Evolutionary conservation across 1,284 basidiomycete species (phyloP).

Genomic region (Austroboletus niveus): DNA sequence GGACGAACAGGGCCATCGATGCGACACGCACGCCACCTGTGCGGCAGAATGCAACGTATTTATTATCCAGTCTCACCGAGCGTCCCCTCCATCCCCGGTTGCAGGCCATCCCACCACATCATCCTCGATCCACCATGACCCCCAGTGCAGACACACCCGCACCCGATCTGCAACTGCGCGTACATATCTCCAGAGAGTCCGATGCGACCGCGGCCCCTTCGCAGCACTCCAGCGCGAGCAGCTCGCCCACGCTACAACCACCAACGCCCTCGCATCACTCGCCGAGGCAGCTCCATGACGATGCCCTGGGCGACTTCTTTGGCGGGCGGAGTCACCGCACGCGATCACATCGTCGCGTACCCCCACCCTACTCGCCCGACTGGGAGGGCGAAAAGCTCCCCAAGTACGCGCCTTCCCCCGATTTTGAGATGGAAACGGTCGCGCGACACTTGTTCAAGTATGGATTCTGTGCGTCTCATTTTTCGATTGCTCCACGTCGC

Average conservation of each 20-base stretch:
- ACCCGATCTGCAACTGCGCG: conserved; percentile 20
- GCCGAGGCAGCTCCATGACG: conserved; percentile 26
- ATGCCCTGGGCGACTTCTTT: conserved; percentile 32
- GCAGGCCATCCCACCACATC: conserved; percentile 13
- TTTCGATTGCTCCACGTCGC: background rate
- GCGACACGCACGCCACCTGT: conserved; percentile 6
- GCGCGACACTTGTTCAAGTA: conserved; percentile 34
- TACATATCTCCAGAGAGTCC: conserved; percentile 26
- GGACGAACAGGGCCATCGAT: conserved; percentile 16
- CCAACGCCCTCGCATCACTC: conserved; percentile 23
- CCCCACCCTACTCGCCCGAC: conserved; percentile 29
- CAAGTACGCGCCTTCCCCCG: conserved; percentile 12
- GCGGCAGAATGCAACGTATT: conserved; percentile 21
- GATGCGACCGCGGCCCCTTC: conserved; percentile 16
- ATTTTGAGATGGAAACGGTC: conserved; percentile 26
- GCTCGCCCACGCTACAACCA: conserved; percentile 25
- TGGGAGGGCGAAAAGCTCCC: conserved; percentile 35
- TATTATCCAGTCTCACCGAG: conserved; percentile 11
- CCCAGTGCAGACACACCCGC: conserved; percentile 9
- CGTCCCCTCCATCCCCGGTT: conserved; percentile 6
- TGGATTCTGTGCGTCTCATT: conserved; percentile 27
- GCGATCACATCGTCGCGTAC: conserved; percentile 21
- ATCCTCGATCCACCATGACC: conserved; percentile 8
- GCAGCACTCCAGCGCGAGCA: conserved; percentile 11
- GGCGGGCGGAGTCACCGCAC: conserved; percentile 26